Evolutionary conservation across 176 grass and related monocot genomes (phyloP).

Genomic region (Oropetium thomaeum): DNA sequence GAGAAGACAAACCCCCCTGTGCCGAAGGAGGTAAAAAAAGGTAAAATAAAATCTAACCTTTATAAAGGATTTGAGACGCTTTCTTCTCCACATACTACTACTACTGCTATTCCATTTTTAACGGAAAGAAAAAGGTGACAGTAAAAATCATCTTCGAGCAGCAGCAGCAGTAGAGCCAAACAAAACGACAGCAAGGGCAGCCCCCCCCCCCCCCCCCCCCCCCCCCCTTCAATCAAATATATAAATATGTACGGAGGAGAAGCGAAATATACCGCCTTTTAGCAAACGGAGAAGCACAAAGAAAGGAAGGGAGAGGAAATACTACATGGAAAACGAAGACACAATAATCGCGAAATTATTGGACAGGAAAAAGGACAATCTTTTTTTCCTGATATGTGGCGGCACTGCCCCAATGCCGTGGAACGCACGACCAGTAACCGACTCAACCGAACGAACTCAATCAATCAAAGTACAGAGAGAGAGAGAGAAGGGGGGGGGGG

Average conservation of each 20-base stretch:
- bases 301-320: neutral
- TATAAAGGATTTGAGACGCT: too few species aligned
- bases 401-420: conserved; percentile 19
- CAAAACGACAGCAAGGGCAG: neutral
- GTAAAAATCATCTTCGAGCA: neutral
- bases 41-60: neutral
- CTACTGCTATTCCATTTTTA: too few species aligned
- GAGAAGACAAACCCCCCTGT: neutral
- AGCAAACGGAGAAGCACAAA: neutral
- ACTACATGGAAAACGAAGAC: neutral
- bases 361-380: neutral
- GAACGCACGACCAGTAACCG: conserved; percentile 15
- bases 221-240: too few species aligned
- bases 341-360: conserved; percentile 21
- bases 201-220: too few species aligned
- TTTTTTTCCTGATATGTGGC: neutral
- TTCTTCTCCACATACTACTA: too few species aligned
- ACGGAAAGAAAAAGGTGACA: neutral
- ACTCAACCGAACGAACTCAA: neutral
- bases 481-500: too few species aligned
- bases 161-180: neutral
- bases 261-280: neutral
- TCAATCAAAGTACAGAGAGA: neutral
- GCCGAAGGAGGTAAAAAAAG: neutral
- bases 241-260: neutral